A percentile compares a stretch with the other conserved stretches of the same genome.
phyloP scores from a whole-genome alignment of 2,329 filamentous ascomycete species.

The Trichophaea hybrida region DNA sequence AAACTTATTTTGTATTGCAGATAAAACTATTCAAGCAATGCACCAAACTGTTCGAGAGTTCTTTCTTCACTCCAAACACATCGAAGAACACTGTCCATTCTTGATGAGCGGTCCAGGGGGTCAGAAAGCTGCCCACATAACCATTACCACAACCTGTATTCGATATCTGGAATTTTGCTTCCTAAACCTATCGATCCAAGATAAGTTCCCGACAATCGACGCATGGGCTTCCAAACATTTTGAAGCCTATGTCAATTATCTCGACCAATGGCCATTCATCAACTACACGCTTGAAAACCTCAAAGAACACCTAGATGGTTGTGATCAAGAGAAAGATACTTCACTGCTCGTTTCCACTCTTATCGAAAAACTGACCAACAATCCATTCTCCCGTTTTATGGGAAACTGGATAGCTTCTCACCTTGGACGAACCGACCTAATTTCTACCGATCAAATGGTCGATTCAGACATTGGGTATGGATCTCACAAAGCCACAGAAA shows the following conservation, averaged over 20 bases:
- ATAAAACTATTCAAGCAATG: background rate
- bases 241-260: background rate
- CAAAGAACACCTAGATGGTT: background rate
- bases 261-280: background rate
- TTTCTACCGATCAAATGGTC: too few species aligned
- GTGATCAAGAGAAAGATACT: background rate
- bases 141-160: background rate
- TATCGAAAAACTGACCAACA: background rate
- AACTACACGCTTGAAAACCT: background rate
- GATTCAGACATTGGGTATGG: too few species aligned
- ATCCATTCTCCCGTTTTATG: background rate
- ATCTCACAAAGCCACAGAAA: too few species aligned
- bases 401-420: background rate
- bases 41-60: constrained; percentile 1
- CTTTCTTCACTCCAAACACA: background rate
- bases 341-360: background rate
- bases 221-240: background rate
- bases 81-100: background rate
- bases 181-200: background rate
- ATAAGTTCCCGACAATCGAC: too few species aligned
- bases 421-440: background rate
- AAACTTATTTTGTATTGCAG: background rate
- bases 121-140: background rate
- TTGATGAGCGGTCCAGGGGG: too few species aligned
- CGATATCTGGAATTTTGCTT: background rate